Evolutionary conservation across 345 rosid genomes (phyloP), one percentile per base, ranked within the genome.

Genomic region (Sisymbrium altissimum): DNA sequence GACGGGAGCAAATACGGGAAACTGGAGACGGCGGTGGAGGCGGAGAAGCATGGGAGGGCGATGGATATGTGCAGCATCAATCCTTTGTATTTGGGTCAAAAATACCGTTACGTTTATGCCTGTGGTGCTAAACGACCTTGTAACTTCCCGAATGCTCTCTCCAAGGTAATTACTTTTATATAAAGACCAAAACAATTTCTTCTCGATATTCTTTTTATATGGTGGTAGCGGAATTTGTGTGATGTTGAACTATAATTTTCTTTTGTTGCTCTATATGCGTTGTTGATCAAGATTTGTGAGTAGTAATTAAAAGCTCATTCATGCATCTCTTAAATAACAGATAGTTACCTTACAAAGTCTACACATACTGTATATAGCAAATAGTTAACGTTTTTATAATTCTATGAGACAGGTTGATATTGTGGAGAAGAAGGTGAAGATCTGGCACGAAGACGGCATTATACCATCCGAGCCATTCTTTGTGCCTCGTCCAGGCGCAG

Each of bases 1-100:
- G 96, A 91, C 48, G 99, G 99, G 77, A 88, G 93, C 73, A 87
- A 85, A 30, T 72, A 73, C 8, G 97, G 99, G 64, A 78, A 56
- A 49, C 61, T 95, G 52, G 97, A 86, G 81, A 84, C 93, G 29
- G 97, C 97, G 2, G 74, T 94, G 81, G 89, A 89, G 64, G 89
- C 98, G 9, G 82, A 89, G 55, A 90, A 94, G 67, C 98, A 94
- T 81, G 99, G 99, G 3, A 89, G 86, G 71, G 98, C 95, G 17
- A 88, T 94, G 95, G 98, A 94, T 64, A 91, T 94, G 98, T 94
- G 98, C 80, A 88, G 89, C 83, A 85, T 91, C 41, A 94, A 94
- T 83, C 98, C 93, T 36, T 77, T 79, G 21, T 69, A 79, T 72
- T 70, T 89, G 74, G 98, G 97, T 43, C 83, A 71, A 70, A 85